These are phyloP conservation scores for Fusarium marasasianum DNA, from an alignment of 2,329 filamentous ascomycete genomes.

Conservation along the genomic window DNA sequence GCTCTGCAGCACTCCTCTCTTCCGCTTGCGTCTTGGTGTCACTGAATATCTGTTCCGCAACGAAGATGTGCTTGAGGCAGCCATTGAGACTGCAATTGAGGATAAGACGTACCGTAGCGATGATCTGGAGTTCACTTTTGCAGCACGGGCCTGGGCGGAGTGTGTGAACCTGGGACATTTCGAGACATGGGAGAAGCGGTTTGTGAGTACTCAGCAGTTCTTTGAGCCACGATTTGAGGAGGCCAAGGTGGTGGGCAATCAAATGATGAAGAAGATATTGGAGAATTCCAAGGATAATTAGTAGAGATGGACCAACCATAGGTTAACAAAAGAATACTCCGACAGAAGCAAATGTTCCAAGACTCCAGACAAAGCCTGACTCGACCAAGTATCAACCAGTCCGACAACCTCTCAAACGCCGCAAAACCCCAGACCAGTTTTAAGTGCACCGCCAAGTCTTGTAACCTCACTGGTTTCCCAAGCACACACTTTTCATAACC, in stretches of 20 bases:
- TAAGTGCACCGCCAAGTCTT: background rate
- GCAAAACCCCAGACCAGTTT: background rate
- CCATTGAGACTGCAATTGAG: conserved; percentile 84
- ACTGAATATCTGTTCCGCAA: conserved; percentile 95
- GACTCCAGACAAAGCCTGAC: conserved; percentile 6
- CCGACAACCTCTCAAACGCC: background rate
- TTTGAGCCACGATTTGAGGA: conserved; percentile 91
- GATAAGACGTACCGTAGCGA: conserved; percentile 94
- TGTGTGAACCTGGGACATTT: conserved; percentile 92
- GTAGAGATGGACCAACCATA: background rate
- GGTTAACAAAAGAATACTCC: background rate
- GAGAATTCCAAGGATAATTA: conserved; percentile 70
- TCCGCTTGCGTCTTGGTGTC: conserved; percentile 96
- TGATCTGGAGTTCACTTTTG: conserved; percentile 97
- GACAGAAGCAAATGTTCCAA: conserved; percentile 2
- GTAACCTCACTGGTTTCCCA: background rate
- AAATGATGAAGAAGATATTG: conserved; percentile 96
- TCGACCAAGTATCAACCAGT: background rate
- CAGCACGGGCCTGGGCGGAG: conserved; percentile 94
- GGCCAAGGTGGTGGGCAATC: conserved; percentile 87
- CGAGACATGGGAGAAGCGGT: conserved; percentile 90
- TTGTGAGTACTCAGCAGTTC: conserved; percentile 88
- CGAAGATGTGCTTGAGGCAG: conserved; percentile 80
- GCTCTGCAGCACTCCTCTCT: conserved; percentile 98
- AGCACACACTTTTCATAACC: background rate